phyloP scores from a whole-genome alignment of 768 basidiomycete genomes.

The Mycena amicta region DNA sequence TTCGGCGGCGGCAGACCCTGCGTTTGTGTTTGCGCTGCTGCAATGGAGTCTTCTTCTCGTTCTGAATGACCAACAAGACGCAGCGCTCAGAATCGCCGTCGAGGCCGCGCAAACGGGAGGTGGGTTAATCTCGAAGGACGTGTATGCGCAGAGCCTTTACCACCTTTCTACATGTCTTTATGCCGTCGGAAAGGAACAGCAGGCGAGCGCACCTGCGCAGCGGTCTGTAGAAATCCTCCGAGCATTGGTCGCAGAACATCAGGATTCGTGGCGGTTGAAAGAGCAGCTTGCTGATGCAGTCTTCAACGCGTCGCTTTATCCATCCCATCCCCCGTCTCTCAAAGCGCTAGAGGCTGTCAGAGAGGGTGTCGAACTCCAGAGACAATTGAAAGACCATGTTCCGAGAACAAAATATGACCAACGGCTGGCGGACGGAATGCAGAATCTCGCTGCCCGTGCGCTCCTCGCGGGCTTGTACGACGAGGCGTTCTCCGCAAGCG shows the following conservation, averaged over 20 bases:
- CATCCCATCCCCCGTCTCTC: neutral
- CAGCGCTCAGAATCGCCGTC: slow-evolving; percentile 6
- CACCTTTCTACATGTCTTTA: slow-evolving; percentile 13
- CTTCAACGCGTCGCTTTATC: slow-evolving; percentile 17
- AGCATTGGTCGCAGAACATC: slow-evolving; percentile 3
- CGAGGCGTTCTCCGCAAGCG: slow-evolving; percentile 8
- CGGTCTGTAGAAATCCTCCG: slow-evolving; percentile 10
- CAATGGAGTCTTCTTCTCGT: slow-evolving; percentile 13
- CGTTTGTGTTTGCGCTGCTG: slow-evolving; percentile 2
- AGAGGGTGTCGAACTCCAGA: slow-evolving; percentile 12
- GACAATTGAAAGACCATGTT: neutral
- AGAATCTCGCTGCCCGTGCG: slow-evolving; percentile 17
- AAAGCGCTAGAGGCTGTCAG: slow-evolving; percentile 4
- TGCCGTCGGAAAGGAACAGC: slow-evolving; percentile 5
- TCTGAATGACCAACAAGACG: slow-evolving; percentile 1
- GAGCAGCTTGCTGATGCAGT: slow-evolving; percentile 19
- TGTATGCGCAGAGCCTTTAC: slow-evolving; percentile 8
- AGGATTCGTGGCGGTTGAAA: slow-evolving; percentile 14
- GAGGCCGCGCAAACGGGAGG: slow-evolving; percentile 8
- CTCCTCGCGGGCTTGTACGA: slow-evolving; percentile 6
- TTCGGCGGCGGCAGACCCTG: neutral
- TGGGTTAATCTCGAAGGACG: slow-evolving; percentile 7
- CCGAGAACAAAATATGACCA: neutral
- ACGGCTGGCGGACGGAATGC: slow-evolving; percentile 15
- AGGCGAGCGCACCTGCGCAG: slow-evolving; percentile 8